Evolutionary conservation across 2,329 filamentous ascomycete species (phyloP).

Genomic region (Malbranchea zuffiana): DNA sequence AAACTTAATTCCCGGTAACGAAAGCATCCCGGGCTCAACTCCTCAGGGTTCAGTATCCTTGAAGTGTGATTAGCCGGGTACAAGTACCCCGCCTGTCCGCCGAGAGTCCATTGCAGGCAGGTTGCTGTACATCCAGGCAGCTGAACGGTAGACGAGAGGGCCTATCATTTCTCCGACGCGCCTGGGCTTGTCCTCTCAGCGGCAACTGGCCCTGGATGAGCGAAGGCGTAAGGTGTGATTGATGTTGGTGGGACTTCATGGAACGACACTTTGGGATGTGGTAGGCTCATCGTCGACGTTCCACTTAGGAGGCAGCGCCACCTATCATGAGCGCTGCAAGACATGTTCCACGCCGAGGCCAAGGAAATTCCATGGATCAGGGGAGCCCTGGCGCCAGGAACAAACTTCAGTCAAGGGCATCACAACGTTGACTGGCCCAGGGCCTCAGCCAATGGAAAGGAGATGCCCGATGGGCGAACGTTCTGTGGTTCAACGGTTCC

Average conservation of each 20-base stretch:
- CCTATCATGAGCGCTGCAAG: slow-evolving; percentile 9
- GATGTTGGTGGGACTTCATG: background rate
- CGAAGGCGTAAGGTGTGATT: background rate
- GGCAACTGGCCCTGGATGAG: background rate
- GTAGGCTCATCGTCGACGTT: slow-evolving; percentile 10
- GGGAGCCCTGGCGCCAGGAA: slow-evolving; percentile 9
- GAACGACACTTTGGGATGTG: slow-evolving; percentile 9
- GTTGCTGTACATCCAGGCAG: background rate
- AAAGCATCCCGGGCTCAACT: background rate
- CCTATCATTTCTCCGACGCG: background rate
- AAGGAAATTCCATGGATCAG: slow-evolving; percentile 8
- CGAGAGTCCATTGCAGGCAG: slow-evolving; percentile 5
- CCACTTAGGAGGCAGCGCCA: slow-evolving; percentile 4
- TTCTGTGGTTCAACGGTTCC: background rate
- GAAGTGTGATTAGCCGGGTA: slow-evolving; percentile 1
- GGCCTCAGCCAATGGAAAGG: background rate
- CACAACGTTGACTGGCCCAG: background rate
- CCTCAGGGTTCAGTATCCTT: background rate
- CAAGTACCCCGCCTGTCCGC: slow-evolving; percentile 1
- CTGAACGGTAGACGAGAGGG: background rate
- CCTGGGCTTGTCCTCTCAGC: background rate
- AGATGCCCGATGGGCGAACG: background rate
- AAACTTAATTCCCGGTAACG: background rate
- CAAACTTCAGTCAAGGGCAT: background rate
- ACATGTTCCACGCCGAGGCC: slow-evolving; percentile 6